Percentiles rank a stretch among this genome's conserved stretches.
These are phyloP conservation scores for Fusarium guadeloupense DNA, from an alignment of 2,329 filamentous ascomycete species.

Conservation along the genomic window DNA sequence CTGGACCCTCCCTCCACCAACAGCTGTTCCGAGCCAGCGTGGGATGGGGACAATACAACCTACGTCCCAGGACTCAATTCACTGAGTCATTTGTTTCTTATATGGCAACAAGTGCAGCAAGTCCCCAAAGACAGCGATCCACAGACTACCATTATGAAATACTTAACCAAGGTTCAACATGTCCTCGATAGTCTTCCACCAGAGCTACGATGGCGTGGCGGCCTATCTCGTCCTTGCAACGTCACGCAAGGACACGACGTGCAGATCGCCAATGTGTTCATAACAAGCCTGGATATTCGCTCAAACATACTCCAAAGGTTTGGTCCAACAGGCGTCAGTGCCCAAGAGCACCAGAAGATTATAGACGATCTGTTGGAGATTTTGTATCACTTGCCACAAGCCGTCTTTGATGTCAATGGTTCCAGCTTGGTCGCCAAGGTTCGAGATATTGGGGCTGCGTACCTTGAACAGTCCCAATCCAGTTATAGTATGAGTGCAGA, in stretches of 20 bases:
- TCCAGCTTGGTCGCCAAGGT: constrained; percentile 49
- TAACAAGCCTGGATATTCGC: constrained; percentile 50
- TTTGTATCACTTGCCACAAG: constrained; percentile 46
- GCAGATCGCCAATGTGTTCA: constrained; percentile 50
- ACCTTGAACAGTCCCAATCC: constrained; percentile 44
- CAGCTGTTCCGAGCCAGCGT: constrained; percentile 22
- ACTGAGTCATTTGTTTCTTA: constrained; percentile 46
- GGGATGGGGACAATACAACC: constrained; percentile 47
- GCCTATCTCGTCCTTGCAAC: constrained; percentile 43
- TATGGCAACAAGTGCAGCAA: constrained; percentile 47
- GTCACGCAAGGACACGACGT: constrained; percentile 49
- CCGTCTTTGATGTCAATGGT: constrained; percentile 48
- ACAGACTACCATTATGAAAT: constrained; percentile 7
- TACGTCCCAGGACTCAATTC: constrained; percentile 49
- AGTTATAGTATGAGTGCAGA: constrained; percentile 2
- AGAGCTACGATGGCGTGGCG: constrained; percentile 49
- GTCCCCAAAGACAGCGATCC: constrained; percentile 8
- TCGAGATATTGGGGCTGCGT: constrained; percentile 49
- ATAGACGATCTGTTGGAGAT: constrained; percentile 51
- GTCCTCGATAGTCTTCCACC: constrained; percentile 47
- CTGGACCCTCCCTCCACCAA: constrained; percentile 35
- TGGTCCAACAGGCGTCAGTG: constrained; percentile 19
- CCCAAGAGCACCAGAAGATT: constrained; percentile 44
- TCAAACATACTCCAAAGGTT: constrained; percentile 50
- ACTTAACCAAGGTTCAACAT: constrained; percentile 39